Percentiles rank a stretch among this genome's conserved stretches.
Evolutionary conservation across 805 yeast species (phyloP).

Genomic region (Wickerhamomyces canadensis): DNA sequence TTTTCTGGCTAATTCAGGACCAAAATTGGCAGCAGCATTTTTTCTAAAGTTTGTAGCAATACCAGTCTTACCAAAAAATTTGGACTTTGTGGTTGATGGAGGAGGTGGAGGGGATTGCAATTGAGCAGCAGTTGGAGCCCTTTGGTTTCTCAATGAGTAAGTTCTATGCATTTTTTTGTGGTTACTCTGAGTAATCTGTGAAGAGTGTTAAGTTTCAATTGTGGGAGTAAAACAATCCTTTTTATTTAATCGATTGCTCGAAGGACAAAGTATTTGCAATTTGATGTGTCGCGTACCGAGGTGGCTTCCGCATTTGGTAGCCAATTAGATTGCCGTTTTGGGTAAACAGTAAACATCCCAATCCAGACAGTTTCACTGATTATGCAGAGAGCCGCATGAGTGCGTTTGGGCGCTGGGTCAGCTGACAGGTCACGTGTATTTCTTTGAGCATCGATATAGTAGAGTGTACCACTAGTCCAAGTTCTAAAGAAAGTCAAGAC

Average conservation of each 20-base stretch:
- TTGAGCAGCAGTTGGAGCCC: constrained; percentile 82
- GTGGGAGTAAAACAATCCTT: too few species aligned
- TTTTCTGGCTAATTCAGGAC: constrained; percentile 92
- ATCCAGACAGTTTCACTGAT: not conserved
- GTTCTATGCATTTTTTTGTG: constrained; percentile 70
- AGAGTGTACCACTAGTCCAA: too few species aligned
- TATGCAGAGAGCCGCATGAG: not conserved
- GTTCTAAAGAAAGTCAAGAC: too few species aligned
- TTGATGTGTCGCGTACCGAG: not conserved
- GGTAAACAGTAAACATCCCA: not conserved
- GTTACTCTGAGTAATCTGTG: too few species aligned
- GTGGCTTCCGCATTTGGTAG: not conserved
- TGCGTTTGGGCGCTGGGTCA: too few species aligned
- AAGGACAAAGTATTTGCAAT: not conserved
- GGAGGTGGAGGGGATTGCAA: constrained; percentile 79
- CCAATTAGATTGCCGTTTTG: not conserved
- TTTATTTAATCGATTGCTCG: not conserved
- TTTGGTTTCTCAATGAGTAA: constrained; percentile 68
- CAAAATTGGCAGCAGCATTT: constrained; percentile 83
- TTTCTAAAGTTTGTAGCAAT: constrained; percentile 69
- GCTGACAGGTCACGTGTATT: not conserved
- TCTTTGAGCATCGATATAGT: too few species aligned
- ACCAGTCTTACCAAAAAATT: constrained; percentile 71
- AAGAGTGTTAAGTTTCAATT: too few species aligned
- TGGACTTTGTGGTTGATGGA: constrained; percentile 64